Evolutionary conservation across 2,329 filamentous ascomycete genomes (phyloP).

Genomic region (Microcyclosporella mali): DNA sequence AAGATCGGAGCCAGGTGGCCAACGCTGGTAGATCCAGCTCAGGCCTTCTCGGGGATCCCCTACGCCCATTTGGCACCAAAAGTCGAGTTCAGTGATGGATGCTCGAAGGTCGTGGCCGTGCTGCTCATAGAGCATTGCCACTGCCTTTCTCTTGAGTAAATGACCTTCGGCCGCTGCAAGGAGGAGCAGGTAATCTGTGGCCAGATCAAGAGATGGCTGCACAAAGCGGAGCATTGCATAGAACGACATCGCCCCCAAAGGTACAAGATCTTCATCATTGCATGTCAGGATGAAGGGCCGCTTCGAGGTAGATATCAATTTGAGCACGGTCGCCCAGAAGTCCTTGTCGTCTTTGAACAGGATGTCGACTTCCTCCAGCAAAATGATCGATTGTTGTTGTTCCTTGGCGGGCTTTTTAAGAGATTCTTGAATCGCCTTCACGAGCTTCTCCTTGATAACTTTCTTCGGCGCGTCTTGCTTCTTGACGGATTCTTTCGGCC

Average conservation of each 20-base stretch:
- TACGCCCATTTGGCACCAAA: constrained; percentile 95
- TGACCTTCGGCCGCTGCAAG: constrained; percentile 88
- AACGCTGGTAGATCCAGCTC: constrained; percentile 80
- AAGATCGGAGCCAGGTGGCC: constrained; percentile 64
- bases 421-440: constrained; percentile 22
- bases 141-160: constrained; percentile 59
- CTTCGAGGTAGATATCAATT: constrained; percentile 75
- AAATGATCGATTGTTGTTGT: constrained; percentile 90
- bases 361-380: constrained; percentile 89
- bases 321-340: constrained; percentile 80
- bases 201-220: constrained; percentile 59
- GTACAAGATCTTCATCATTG: constrained; percentile 80
- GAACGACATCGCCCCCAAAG: constrained; percentile 65
- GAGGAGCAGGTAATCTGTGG: constrained; percentile 73
- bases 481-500: constrained; percentile 37
- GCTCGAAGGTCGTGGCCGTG: constrained; percentile 70
- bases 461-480: constrained; percentile 29
- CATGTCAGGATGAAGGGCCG: constrained; percentile 93
- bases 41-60: constrained; percentile 83
- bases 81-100: constrained; percentile 76
- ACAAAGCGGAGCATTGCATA: constrained; percentile 78
- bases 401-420: constrained; percentile 34
- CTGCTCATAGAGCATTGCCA: constrained; percentile 63
- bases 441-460: constrained; percentile 17
- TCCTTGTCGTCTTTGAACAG: constrained; percentile 93